Percentiles rank a stretch among this genome's conserved stretches.
Conservation (phyloP, 192 early-diverging fungal species). For the Gamsiella multidivaricata region DNA sequence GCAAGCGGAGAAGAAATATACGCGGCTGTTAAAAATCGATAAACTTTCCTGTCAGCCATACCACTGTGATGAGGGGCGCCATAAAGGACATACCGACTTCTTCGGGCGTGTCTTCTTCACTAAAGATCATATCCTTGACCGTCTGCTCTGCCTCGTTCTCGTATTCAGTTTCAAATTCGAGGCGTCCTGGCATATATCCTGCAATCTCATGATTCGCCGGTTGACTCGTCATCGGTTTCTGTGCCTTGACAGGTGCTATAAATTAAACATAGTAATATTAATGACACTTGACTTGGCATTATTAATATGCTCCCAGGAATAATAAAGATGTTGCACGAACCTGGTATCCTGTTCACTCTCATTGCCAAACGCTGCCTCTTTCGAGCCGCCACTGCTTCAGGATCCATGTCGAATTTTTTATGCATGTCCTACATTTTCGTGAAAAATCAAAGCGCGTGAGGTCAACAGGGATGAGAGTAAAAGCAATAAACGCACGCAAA, state of each 20-base stretch:
- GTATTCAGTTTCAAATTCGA: conserved; percentile 96
- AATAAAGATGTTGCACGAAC: conserved; percentile 16
- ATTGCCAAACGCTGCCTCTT: conserved; percentile 48
- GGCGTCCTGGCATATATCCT: conserved; percentile 96
- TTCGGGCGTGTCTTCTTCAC: conserved; percentile 85
- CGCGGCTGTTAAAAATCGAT: not conserved
- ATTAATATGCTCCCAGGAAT: no score
- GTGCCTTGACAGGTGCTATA: conserved; percentile 40
- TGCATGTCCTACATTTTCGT: conserved; percentile 84
- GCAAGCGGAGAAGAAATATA: conserved; percentile 1
- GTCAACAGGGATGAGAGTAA: not conserved
- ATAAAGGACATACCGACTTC: conserved; percentile 72
- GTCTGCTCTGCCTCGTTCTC: conserved; percentile 95
- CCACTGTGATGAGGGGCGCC: not conserved
- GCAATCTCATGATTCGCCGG: conserved; percentile 96
- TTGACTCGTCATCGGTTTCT: conserved; percentile 77
- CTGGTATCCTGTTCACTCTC: conserved; percentile 34
- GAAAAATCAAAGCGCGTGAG: not conserved
- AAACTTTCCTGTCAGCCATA: not conserved
- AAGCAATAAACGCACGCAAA: not conserved
- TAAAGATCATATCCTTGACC: conserved; percentile 96
- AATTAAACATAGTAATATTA: not conserved
- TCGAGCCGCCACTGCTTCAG: conserved; percentile 53
- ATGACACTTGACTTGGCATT: no score
- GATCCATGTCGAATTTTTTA: conserved; percentile 69